Base-by-base conservation (phyloP, 2,329 filamentous ascomycete species). In the Hypoxylon sp. region DNA sequence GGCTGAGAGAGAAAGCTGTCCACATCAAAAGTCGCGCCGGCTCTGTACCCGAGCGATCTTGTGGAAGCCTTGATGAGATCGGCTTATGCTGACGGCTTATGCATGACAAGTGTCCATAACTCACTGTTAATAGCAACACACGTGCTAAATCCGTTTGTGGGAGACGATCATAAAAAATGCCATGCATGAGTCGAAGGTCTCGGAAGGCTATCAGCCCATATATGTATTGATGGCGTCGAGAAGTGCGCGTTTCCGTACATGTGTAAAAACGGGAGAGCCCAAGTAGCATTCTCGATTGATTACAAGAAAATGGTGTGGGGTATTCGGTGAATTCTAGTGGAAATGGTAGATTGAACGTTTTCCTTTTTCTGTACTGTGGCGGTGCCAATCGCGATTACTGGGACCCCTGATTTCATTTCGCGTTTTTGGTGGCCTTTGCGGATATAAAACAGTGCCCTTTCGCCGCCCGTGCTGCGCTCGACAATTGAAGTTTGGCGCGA, bases 391-490 rank as follows among this genome's bases (percentile, higher is more conserved):
- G 61, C 56, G 69, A 70, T 69, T 64, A 67, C 65, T 68, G 38
- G 67, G 63, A 61, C 58, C 73, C 74, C 73, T 74, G 73, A 73
- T 68, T 64, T 65, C n/a, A 62, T 61, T 66, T 67, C 55, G 59
- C 48, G 70, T 70, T 71, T 65, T 70, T 70, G 70, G 71, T 68
- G 69, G 65, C 41, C 38, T 6, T 71, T 65, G 68, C 71, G 70
- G 69, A 74, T 76, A 75, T 76, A 76, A 74, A 73, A 75, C 63
- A 74, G 71, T 74, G 74, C 65, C 36, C 71, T 68, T 72, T 76
- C 74, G 70, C 73, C 70, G 67, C 71, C 69, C 68, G 59, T 72
- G 71, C 67, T 64, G 58, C 61, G 30, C 63, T 60, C 63, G 41
- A 52, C 59, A 67, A 4, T n/a, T n/a, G n/a, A 58, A 63, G 56